A percentile compares a stretch with the other conserved stretches of the same genome.
Conservation (phyloP, 2,329 filamentous ascomycete species). For the Diaporthe nobilis region DNA sequence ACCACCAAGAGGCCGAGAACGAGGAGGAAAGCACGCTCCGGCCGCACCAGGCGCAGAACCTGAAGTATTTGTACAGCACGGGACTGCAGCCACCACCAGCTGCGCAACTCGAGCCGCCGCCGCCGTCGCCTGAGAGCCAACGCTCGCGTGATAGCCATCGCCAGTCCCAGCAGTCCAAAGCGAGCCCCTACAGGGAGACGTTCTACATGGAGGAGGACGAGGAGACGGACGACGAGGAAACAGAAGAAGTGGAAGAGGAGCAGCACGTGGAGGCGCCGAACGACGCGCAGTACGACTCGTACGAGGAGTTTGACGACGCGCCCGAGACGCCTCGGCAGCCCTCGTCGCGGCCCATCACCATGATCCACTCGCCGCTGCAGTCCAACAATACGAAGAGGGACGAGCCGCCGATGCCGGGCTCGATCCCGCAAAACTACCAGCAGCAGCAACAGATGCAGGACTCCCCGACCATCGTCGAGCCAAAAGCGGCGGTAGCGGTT, state of each 20-base stretch:
- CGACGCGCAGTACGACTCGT: slow-evolving; percentile 37
- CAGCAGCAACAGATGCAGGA: slow-evolving; percentile 7
- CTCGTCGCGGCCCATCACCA: slow-evolving; percentile 17
- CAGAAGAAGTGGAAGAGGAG: neutral
- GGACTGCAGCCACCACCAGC: slow-evolving; percentile 15
- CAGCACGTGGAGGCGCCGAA: slow-evolving; percentile 23
- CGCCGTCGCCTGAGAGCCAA: neutral
- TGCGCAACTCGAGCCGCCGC: slow-evolving; percentile 4
- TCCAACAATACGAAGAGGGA: neutral
- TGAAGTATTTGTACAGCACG: slow-evolving; percentile 35
- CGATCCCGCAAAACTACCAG: neutral
- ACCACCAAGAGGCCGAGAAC: slow-evolving; percentile 25
- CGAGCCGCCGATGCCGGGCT: neutral
- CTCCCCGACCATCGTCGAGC: slow-evolving; percentile 3
- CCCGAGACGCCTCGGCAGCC: slow-evolving; percentile 37
- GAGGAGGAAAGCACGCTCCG: slow-evolving; percentile 40
- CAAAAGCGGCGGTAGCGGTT: neutral
- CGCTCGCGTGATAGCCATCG: slow-evolving; percentile 4
- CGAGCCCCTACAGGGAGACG: slow-evolving; percentile 39
- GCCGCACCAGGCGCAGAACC: slow-evolving; percentile 35
- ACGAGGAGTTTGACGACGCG: slow-evolving; percentile 36
- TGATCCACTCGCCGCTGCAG: slow-evolving; percentile 37
- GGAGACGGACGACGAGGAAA: slow-evolving; percentile 37
- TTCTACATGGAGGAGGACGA: slow-evolving; percentile 42
- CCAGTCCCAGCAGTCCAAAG: slow-evolving; percentile 19